Evolutionary conservation across 2,329 filamentous ascomycete species (phyloP), one percentile per base, ranked within the genome.

Genomic region (Ceratocystis colombiana): DNA sequence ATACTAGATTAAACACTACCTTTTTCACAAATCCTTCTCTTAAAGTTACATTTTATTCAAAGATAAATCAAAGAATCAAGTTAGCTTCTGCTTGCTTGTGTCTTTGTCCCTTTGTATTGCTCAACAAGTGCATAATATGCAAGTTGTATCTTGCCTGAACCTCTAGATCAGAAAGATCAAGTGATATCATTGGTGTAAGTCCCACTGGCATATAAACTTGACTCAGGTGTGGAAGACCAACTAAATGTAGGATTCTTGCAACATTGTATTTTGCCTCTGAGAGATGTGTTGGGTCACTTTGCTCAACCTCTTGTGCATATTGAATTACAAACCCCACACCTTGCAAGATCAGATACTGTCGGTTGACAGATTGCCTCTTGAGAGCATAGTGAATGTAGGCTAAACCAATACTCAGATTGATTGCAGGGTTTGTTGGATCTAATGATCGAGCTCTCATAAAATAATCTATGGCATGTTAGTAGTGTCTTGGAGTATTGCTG

Each of bases 371-470:
- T 74, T 96, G 90, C 1, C 93, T 84, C 74, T 97, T 96, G 72
- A 96, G 82, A 0, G 88, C 87, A 73, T 94, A 88, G 74, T 96
- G 90, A 48, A 96, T 83, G 74, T 96, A 97, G 37, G 87, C 87
- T 12, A 94, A 82, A 0, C 87, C 91, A 28, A 96, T 86, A 71
- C 84, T 88, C 10, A 99, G 82, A 69, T 90, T 88, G 69, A 96
- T 83, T 71, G 89, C 84, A 0, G 88, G 82, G 72, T 96, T 95
- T 6, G 82, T 76, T 0, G 89, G 88, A 70, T 91, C 87, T 1
- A 96, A 76, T 1, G 89, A 84, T 66, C 85, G 82, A 0, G 88
- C 88, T 66, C 89, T 84, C 71, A 92, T 85, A 72, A 96, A 96
- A 77, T 96, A 97, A 71, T 89, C 83, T 84, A 65, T 33, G 8